Evolutionary conservation across 495 filamentous ascomycete species (phyloP).

Genomic region (Neurospora tetrasperma): DNA sequence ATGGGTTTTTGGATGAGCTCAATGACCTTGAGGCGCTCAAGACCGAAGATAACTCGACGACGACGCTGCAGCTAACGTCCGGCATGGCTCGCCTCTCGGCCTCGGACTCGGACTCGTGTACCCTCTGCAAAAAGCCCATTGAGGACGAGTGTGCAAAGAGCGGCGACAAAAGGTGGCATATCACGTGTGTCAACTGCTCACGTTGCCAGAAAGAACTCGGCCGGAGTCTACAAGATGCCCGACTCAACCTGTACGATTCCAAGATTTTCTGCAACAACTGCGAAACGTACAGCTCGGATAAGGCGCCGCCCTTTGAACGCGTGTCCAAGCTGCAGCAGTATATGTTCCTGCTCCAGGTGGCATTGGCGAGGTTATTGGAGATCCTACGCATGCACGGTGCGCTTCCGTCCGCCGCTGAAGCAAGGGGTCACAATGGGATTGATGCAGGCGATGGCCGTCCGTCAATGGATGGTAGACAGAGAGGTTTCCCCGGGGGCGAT

Average conservation of each 20-base stretch:
- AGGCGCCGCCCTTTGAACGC: conserved; percentile 39
- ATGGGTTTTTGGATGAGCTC: conserved; percentile 72
- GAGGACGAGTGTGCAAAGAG: conserved; percentile 81
- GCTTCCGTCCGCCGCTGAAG: conserved; percentile 66
- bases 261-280: conserved; percentile 62
- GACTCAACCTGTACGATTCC: conserved; percentile 54
- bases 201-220: conserved; percentile 67
- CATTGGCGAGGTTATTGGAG: conserved; percentile 78
- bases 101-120: conserved; percentile 71
- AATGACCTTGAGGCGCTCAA: conserved; percentile 61
- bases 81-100: conserved; percentile 67
- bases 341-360: conserved; percentile 82
- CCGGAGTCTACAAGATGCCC: conserved; percentile 48
- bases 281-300: conserved; percentile 23
- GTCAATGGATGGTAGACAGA: conserved; percentile 53
- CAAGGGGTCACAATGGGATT: conserved; percentile 57
- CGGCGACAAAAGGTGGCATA: conserved; percentile 71
- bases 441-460: conserved; percentile 50
- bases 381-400: conserved; percentile 76
- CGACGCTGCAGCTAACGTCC: conserved; percentile 58
- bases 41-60: conserved; percentile 47
- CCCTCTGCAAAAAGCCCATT: conserved; percentile 70
- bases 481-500: conserved; percentile 53
- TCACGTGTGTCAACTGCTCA: conserved; percentile 64
- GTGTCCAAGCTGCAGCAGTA: conserved; percentile 86